Evolutionary conservation across 2,329 filamentous ascomycete genomes (phyloP), one percentile per base, ranked within the genome.

Genomic region (Ceratocystis lukuohia): DNA sequence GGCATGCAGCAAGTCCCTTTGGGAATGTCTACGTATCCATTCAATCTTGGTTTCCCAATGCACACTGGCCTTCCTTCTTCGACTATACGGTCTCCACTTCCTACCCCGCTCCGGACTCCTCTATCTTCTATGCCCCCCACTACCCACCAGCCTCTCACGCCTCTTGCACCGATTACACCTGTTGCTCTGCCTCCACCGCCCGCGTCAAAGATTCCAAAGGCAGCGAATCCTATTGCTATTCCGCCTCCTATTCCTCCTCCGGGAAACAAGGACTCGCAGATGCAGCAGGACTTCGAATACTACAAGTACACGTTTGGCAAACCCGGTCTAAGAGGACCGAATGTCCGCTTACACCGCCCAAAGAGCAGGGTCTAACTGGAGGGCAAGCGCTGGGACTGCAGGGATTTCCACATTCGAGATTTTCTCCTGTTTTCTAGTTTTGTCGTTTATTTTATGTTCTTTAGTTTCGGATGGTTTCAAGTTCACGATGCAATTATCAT

Each of bases 271-370:
- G 46, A 65, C 46, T 48, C 66, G 12, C 62, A 61, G 30, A 64
- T 65, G 25, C 66, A 68, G 15, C 66, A 68, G 53, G 61, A 68
- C 62, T 68, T 62, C 17, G 66, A 68, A 56, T 68, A 62, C 57
- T 68, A 68, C 48, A 68, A 68, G 50, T 68, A 68, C 59, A 65
- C 63, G 53, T 68, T 62, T 56, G 66, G 63, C 15, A 64, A 63
- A 12, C 45, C 45, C 28, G 45, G 45, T 20, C 28, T 15, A 17
- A 64, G 30, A 44, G 44, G 62, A n/a, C 56, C 44, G 33, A 65
- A 65, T 25, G 56, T 65, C 56, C 64, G 64, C 48, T 25, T 45
- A 7, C 56, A 44, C 25, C 28, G 20, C 25, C 48, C 48, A 15
- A 57, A 45, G 5, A 48, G n/a, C 5, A 46, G 28, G 17, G 30